Evolutionary conservation across 805 yeast genomes (phyloP).

Genomic region (Hemisphaericaspora nanyangensis): DNA sequence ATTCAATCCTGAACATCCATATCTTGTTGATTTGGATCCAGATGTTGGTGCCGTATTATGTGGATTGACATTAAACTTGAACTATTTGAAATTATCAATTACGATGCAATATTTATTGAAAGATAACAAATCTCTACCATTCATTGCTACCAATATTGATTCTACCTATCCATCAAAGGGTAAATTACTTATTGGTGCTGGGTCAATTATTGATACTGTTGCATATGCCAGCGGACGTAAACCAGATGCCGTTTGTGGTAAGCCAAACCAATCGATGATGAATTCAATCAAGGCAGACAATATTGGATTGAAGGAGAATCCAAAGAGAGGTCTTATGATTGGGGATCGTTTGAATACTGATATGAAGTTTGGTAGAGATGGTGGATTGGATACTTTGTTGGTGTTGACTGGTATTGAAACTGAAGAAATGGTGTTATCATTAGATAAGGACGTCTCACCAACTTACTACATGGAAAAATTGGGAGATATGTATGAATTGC

Average conservation of each 20-base stretch:
- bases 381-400: conserved; percentile 80
- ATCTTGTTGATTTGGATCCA: conserved; percentile 59
- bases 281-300: conserved; percentile 74
- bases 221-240: conserved; percentile 72
- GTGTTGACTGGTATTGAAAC: conserved; percentile 92
- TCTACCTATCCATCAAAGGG: conserved; percentile 93
- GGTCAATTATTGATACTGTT: conserved; percentile 78
- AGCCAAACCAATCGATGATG: conserved; percentile 88
- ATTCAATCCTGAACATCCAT: conserved; percentile 54
- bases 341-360: conserved; percentile 96
- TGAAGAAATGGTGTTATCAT: conserved; percentile 52
- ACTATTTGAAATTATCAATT: conserved; percentile 76
- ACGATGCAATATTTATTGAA: conserved; percentile 77
- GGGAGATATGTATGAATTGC: conserved; percentile 69
- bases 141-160: conserved; percentile 92
- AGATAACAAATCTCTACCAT: conserved; percentile 53
- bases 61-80: conserved; percentile 74
- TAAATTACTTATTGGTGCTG: conserved; percentile 88
- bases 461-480: conserved; percentile 63
- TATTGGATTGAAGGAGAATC: conserved; percentile 43
- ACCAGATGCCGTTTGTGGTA: conserved; percentile 85
- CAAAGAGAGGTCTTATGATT: conserved; percentile 74
- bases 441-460: conserved; percentile 47
- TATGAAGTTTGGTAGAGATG: conserved; percentile 84
- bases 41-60: conserved; percentile 84